Evolutionary conservation across 441 rosid genomes (phyloP).

Genomic region (Syzygium malaccense): DNA sequence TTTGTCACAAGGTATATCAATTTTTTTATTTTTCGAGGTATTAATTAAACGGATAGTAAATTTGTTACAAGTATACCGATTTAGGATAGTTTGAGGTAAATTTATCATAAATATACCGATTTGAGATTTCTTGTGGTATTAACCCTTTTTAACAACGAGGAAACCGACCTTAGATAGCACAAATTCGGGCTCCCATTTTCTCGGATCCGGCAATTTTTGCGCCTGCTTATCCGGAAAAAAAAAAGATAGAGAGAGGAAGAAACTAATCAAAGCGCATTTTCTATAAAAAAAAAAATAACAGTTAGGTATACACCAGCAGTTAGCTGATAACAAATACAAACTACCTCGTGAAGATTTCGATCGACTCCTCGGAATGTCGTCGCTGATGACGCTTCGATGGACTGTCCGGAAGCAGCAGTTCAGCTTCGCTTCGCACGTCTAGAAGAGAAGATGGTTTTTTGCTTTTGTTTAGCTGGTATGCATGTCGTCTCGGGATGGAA

Average conservation of each 20-base stretch:
- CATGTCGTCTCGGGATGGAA: background rate
- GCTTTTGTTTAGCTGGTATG: background rate
- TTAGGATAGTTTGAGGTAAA: too few species aligned
- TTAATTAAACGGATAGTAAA: too few species aligned
- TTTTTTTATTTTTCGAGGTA: too few species aligned
- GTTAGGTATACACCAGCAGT: background rate
- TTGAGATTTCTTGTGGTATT: too few species aligned
- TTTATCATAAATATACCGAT: too few species aligned
- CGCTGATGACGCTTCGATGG: background rate
- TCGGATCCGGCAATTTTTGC: background rate
- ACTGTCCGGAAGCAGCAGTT: background rate
- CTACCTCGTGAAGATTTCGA: background rate
- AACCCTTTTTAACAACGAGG: fast-evolving
- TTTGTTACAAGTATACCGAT: too few species aligned
- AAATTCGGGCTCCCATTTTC: background rate
- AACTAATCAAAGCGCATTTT: background rate
- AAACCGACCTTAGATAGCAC: background rate
- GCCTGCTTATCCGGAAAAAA: background rate
- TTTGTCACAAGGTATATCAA: too few species aligned
- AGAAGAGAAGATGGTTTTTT: background rate
- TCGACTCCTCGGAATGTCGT: background rate
- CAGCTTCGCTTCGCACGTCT: background rate
- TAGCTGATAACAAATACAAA: background rate
- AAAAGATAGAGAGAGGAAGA: background rate
- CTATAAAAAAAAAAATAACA: background rate